phyloP scores from a whole-genome alignment of 208 protist species.

The Trichomonas gallinae region DNA sequence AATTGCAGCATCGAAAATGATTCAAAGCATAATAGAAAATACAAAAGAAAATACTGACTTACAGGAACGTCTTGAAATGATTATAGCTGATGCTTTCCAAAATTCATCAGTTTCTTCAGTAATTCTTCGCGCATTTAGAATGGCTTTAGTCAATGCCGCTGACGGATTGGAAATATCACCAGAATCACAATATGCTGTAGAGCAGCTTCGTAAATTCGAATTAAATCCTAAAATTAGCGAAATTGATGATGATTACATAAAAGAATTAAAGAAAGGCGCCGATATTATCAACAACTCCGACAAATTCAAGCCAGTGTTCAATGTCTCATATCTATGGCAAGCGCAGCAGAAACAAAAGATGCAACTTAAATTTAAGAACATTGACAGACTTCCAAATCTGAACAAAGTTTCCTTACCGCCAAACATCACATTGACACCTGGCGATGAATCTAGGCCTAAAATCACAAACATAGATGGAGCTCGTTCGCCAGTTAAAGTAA shows the following conservation, averaged over 20 bases:
- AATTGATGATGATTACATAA: not conserved
- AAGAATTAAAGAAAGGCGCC: not conserved
- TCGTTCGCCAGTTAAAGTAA: not conserved
- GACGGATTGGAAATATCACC: not conserved
- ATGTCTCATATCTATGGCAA: not conserved
- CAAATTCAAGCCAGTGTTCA: not conserved
- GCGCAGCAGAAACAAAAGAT: not conserved
- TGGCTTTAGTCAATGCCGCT: not conserved
- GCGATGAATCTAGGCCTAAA: not conserved
- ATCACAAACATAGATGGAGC: not conserved
- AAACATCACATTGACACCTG: not conserved
- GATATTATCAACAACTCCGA: not conserved
- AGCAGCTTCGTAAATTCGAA: not conserved
- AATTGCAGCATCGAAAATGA: not conserved
- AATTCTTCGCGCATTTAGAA: not conserved
- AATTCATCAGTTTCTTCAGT: not conserved
- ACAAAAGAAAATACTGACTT: not conserved
- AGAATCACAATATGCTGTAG: not conserved
- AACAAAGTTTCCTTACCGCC: not conserved
- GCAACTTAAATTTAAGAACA: not conserved
- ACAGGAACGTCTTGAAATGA: not conserved
- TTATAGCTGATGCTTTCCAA: not conserved
- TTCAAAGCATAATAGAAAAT: not conserved
- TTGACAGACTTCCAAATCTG: not conserved
- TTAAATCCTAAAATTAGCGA: not conserved